Conservation (phyloP, 208 protist species). For the Wallacemonas sp. region DNA sequence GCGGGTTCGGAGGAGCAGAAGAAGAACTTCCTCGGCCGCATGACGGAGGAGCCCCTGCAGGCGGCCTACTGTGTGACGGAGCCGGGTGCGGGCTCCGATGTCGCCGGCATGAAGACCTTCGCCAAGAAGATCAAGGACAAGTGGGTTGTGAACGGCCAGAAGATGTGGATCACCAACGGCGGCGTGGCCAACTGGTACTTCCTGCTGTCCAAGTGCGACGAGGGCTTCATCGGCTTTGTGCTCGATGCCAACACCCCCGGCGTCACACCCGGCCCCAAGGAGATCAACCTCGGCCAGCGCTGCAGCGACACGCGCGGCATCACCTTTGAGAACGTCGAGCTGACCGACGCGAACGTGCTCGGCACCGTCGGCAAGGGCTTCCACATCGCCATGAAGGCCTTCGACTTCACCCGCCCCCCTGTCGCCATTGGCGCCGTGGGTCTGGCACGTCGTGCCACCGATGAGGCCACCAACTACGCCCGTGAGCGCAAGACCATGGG, state of each 20-base stretch:
- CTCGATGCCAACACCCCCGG: conserved; percentile 88
- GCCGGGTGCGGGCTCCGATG: conserved; percentile 84
- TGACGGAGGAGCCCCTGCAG: conserved; percentile 83
- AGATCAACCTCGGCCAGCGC: conserved; percentile 92
- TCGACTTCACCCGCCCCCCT: conserved; percentile 84
- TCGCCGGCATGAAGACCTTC: conserved; percentile 82
- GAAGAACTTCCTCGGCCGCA: conserved; percentile 86
- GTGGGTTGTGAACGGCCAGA: conserved; percentile 90
- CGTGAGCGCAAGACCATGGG: conserved; percentile 87
- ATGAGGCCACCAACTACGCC: conserved; percentile 78
- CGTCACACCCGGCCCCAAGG: conserved; percentile 76
- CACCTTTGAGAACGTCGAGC: conserved; percentile 90
- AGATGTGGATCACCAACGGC: conserved; percentile 96
- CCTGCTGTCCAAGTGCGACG: conserved; percentile 73
- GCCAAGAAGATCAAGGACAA: conserved; percentile 86
- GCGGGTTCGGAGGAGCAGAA: conserved; percentile 85
- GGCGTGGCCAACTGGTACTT: conserved; percentile 93
- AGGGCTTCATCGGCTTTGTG: conserved; percentile 87
- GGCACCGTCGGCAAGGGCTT: conserved; percentile 79
- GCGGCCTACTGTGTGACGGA: conserved; percentile 89
- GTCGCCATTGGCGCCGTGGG: conserved; percentile 88
- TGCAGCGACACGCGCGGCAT: conserved; percentile 91
- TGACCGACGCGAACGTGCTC: conserved; percentile 81
- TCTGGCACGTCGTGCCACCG: conserved; percentile 76
- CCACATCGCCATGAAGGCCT: conserved; percentile 87